Base-by-base conservation (phyloP, 2,329 filamentous ascomycete species). In the Botryotinia convoluta region DNA sequence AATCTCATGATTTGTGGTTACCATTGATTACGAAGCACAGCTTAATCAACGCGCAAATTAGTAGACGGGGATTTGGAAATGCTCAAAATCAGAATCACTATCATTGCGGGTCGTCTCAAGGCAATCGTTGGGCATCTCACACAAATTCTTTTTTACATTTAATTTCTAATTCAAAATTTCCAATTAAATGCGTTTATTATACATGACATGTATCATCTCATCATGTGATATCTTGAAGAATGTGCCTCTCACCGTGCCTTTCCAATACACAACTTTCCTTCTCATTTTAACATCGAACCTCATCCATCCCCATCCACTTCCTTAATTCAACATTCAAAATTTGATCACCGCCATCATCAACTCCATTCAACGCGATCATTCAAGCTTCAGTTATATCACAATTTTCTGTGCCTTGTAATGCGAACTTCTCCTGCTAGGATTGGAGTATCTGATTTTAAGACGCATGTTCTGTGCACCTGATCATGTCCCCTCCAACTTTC, bases 401-500 rank as follows among this genome's bases (percentile, higher is more conserved):
- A 54, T 5, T n/a, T n/a, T 16, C 10, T n/a, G 26, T 54, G 22
- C 10, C 48, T n/a, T n/a, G n/a, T n/a, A n/a, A n/a, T n/a, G n/a
- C n/a, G n/a, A n/a, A n/a, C n/a, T n/a, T n/a, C n/a, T n/a, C n/a
- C 26, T 54, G 14, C 12, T 7, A 12, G 5, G 26, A 54, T 1
- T n/a, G 5, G 26, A n/a, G 26, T 54, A n/a, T 3, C 6, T 0
- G 4, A n/a, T 7, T 51, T 51, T n/a, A n/a, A n/a, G n/a, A n/a
- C n/a, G n/a, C n/a, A n/a, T n/a, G n/a, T n/a, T n/a, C n/a, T n/a
- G n/a, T n/a, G n/a, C n/a, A n/a, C n/a, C n/a, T n/a, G n/a, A n/a
- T n/a, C n/a, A n/a, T 45, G 1, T n/a, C 10, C 4, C 48, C 26
- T n/a, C 7, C 10, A 2, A n/a, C 3, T n/a, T 1, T n/a, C 26